phyloP scores from a whole-genome alignment of 73 alveolate species.

The Symbiodinium natans region DNA sequence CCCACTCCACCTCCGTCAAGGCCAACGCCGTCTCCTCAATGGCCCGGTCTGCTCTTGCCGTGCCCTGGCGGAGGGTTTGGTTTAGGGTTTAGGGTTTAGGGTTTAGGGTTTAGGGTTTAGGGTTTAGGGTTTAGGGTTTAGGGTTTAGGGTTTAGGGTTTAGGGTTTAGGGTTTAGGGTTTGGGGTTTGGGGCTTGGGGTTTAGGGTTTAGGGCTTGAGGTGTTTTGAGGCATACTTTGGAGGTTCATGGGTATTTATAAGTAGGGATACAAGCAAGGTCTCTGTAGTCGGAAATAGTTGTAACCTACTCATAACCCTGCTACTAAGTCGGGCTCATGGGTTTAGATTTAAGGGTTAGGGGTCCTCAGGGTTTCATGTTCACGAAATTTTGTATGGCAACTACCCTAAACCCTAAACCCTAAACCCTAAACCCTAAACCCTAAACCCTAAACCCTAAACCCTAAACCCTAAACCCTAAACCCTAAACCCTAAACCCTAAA shows the following conservation, averaged over 20 bases:
- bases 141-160: background rate
- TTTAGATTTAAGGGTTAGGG: no score
- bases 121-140: background rate
- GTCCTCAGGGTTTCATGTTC: no score
- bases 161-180: background rate
- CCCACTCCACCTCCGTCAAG: background rate
- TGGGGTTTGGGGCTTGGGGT: background rate
- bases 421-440: no score
- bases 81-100: background rate
- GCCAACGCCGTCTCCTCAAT: constrained; percentile 42
- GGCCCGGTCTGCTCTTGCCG: constrained; percentile 26
- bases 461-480: no score
- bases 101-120: background rate
- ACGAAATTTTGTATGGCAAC: no score
- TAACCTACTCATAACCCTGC: no score
- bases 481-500: no score
- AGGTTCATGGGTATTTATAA: background rate
- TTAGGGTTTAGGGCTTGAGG: constrained; percentile 6
- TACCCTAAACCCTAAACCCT: no score
- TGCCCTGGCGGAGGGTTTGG: background rate
- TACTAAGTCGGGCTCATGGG: no score
- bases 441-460: no score
- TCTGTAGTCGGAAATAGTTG: no score
- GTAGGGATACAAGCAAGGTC: no score
- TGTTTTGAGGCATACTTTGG: background rate